A percentile compares a stretch with the other conserved stretches of the same genome.
Evolutionary conservation across 2,329 filamentous ascomycete species (phyloP).

Genomic region (Colletotrichum karsti): DNA sequence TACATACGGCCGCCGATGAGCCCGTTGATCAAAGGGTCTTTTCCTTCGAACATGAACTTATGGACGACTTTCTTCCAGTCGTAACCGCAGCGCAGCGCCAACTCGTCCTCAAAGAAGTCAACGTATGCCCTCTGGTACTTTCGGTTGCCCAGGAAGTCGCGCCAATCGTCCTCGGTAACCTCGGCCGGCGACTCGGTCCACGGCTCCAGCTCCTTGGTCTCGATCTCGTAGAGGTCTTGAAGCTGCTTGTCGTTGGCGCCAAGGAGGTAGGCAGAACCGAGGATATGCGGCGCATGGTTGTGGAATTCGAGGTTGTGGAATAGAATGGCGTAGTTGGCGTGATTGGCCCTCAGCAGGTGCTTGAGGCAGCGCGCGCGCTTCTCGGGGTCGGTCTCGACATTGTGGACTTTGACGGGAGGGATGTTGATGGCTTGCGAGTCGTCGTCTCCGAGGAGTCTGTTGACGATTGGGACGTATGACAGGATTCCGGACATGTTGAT

Average conservation of each 20-base stretch:
- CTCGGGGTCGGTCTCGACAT: slow-evolving; percentile 82
- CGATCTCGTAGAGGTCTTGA: slow-evolving; percentile 81
- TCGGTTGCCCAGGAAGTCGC: slow-evolving; percentile 80
- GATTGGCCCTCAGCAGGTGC: slow-evolving; percentile 90
- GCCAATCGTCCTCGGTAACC: slow-evolving; percentile 85
- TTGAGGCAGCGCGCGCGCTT: slow-evolving; percentile 85
- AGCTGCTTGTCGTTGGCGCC: slow-evolving; percentile 79
- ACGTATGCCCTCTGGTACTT: slow-evolving; percentile 89
- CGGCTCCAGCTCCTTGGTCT: slow-evolving; percentile 75
- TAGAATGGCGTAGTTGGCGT: slow-evolving; percentile 86
- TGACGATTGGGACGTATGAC: slow-evolving; percentile 51
- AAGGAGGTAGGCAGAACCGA: slow-evolving; percentile 86
- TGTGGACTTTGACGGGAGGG: slow-evolving; percentile 75
- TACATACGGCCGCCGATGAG: slow-evolving; percentile 81
- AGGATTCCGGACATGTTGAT: slow-evolving; percentile 44
- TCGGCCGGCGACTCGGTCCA: slow-evolving; percentile 90
- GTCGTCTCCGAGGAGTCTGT: slow-evolving; percentile 42
- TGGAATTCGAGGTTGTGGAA: slow-evolving; percentile 79
- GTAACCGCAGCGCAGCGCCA: slow-evolving; percentile 78
- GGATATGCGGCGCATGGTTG: slow-evolving; percentile 85
- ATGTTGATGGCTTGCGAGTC: slow-evolving; percentile 58
- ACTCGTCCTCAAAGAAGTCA: slow-evolving; percentile 94
- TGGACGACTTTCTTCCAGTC: slow-evolving; percentile 83
- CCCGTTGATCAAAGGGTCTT: slow-evolving; percentile 82
- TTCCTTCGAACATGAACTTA: slow-evolving; percentile 78